Conservation (phyloP, 371 early-diverging fungal species). For the Lichtheimia hyalospora region DNA sequence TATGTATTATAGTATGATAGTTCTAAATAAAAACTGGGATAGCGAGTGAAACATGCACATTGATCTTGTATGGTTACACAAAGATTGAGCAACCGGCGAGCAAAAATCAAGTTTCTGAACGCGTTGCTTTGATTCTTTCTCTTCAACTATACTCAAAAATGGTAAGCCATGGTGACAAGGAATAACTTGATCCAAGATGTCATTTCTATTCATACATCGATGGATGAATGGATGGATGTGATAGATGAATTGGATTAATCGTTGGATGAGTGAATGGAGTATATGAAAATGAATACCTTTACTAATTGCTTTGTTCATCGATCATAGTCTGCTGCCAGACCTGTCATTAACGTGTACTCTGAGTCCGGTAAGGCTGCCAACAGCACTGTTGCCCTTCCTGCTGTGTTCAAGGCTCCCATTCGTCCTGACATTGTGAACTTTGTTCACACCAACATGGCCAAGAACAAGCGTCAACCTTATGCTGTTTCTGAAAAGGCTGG, state of each 20-base stretch:
- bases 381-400: slow-evolving; percentile 87
- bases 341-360: slow-evolving; percentile 90
- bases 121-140: background rate
- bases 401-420: slow-evolving; percentile 98
- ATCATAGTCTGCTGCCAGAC: slow-evolving; percentile 65
- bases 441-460: slow-evolving; percentile 97
- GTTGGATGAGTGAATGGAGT: background rate
- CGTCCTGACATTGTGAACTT: slow-evolving; percentile 97
- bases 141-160: background rate
- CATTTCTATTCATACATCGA: background rate
- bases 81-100: background rate
- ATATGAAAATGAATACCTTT: background rate
- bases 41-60: background rate
- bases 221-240: background rate
- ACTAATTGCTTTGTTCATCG: background rate
- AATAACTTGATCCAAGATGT: background rate
- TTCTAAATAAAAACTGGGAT: too few relatives aligned
- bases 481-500: slow-evolving; percentile 98
- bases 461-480: slow-evolving; percentile 99
- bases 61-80: background rate
- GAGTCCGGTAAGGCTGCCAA: slow-evolving; percentile 71
- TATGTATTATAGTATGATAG: background rate
- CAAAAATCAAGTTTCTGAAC: background rate
- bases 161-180: background rate
- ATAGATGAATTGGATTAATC: background rate